Evolutionary conservation across 2,329 filamentous ascomycete species (phyloP), one percentile per base, ranked within the genome.

Genomic region (Beauveria sp.): DNA sequence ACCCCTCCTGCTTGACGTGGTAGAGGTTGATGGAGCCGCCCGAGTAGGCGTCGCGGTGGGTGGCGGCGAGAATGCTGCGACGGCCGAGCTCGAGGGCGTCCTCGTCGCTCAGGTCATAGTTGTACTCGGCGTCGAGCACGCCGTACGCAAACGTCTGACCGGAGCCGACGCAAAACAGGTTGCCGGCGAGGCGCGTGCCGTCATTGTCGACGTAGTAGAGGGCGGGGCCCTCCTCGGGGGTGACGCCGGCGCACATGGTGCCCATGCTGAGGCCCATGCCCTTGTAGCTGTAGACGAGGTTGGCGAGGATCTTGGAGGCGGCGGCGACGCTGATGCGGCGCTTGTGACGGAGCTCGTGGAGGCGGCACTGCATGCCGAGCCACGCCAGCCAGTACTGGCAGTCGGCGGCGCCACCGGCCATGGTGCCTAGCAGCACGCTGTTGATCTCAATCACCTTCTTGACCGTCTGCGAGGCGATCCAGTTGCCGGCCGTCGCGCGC

Each of bases 391-490:
- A 99, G 84, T 97, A 97, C 86, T 97, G 94, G 78, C 94, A 99
- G 79, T 99, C 94, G 76, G 94, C 94, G 72, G 94, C 94, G 78
- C 94, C 94, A 76, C 94, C 94, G 65, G 94, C 94, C 93, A 99
- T 96, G 68, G 94, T 99, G 66, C 94, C 94, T 71, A 99, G 79
- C 77, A 99, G 83, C 76, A 88, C 89, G 77, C 83, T 91, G 81
- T 96, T 96, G 82, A 96, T 96, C 83, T 96, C 92, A 73, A 99
- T 97, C 68, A 99, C 94, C 84, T 99, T 99, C 87, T 99, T 99
- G 73, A 99, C 94, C 59, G 94, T 99, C 83, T 99, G 94, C 79
- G 91, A 96, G 67, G 94, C 94, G 77, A 99, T 99, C 94, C 94
- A 99, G 84, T 94, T 96, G 71, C 94, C 94, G 34, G 94, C 93